Evolutionary conservation across 1,284 basidiomycete genomes (phyloP).

Genomic region (Rhodotorula sp.): DNA sequence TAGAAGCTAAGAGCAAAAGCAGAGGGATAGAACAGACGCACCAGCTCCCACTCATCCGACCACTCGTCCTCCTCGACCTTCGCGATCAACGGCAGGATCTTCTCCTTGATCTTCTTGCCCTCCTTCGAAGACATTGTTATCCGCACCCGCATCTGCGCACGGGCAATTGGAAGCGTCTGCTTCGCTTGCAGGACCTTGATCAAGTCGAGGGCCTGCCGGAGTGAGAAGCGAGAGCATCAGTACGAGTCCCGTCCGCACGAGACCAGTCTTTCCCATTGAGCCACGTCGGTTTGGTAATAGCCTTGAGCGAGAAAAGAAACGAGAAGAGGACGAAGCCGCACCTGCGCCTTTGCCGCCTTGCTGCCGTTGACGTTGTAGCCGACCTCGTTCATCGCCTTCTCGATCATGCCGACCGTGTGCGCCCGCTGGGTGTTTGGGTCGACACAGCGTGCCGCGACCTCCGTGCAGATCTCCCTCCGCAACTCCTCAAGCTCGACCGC

Average conservation of each 20-base stretch:
- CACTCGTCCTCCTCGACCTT: conserved; percentile 80
- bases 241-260: too few relatives aligned
- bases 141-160: conserved; percentile 87
- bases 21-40: conserved; percentile 46
- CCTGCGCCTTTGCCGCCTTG: conserved; percentile 90
- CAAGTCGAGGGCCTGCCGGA: conserved; percentile 77
- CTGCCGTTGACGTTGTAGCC: conserved; percentile 85
- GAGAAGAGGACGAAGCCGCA: conserved; percentile 45
- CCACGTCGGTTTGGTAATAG: too few relatives aligned
- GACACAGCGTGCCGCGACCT: conserved; percentile 91
- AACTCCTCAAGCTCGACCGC: conserved; percentile 80
- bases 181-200: conserved; percentile 78
- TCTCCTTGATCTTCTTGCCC: conserved; percentile 67
- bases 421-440: conserved; percentile 85
- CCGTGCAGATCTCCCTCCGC: conserved; percentile 87
- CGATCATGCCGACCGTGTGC: conserved; percentile 92
- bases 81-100: conserved; percentile 70
- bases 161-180: conserved; percentile 81
- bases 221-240: background rate
- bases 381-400: conserved; percentile 94
- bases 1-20: too few relatives aligned
- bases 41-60: conserved; percentile 80
- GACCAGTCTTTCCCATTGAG: too few relatives aligned
- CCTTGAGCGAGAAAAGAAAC: background rate
- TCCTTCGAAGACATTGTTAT: conserved; percentile 74